Evolutionary conservation across 108 stramenopile genomes (phyloP).

Genomic region (Pseudonitzschia pungens): DNA sequence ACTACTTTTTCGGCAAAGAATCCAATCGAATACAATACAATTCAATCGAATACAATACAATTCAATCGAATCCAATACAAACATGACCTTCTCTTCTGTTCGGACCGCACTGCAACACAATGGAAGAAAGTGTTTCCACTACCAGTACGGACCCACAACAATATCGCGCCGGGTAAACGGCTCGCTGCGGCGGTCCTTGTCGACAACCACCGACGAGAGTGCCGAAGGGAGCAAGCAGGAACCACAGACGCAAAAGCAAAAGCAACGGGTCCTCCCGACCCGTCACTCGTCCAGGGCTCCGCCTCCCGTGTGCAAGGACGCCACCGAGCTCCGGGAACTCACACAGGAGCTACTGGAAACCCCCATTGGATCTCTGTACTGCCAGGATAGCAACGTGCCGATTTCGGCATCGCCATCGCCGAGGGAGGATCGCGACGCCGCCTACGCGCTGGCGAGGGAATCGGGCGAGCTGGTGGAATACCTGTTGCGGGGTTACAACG

Average conservation of each 20-base stretch:
- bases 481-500: conserved; percentile 51
- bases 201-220: background rate
- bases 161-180: background rate
- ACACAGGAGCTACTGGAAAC: conserved; percentile 59
- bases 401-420: conserved; percentile 8
- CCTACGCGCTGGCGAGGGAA: conserved; percentile 53
- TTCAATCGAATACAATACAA: background rate
- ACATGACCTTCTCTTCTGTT: conserved; percentile 11
- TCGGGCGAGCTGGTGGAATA: conserved; percentile 62
- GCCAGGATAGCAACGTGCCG: conserved; percentile 18
- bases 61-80: background rate
- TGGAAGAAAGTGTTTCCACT: background rate
- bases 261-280: conserved; percentile 64
- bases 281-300: conserved; percentile 67
- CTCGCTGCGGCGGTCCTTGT: background rate
- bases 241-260: no score
- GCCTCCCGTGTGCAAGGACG: conserved; percentile 59
- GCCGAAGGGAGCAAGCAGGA: background rate
- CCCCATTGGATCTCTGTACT: conserved; percentile 61
- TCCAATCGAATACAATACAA: no score
- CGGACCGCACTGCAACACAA: conserved; percentile 11
- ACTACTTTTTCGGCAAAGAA: background rate
- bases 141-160: background rate
- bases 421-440: conserved; percentile 43
- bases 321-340: conserved; percentile 48